phyloP scores from a whole-genome alignment of 768 basidiomycete genomes.

The Leccinellum albellum region DNA sequence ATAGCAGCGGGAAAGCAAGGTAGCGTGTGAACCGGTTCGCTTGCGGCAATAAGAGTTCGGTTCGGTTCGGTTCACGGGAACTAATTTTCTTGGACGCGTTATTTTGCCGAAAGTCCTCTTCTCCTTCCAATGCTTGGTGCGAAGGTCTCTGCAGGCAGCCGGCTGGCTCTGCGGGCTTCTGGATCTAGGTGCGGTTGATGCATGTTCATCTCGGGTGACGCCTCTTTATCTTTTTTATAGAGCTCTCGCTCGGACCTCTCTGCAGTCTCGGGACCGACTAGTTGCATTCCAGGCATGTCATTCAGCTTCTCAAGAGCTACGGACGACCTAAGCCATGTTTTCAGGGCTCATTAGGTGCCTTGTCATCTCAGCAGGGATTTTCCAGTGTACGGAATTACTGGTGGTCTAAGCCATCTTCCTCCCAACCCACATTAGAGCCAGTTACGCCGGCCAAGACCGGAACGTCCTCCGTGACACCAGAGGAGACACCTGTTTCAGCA shows the following conservation, averaged over 20 bases:
- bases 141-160: slow-evolving; percentile 19
- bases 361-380: slow-evolving; percentile 12
- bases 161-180: slow-evolving; percentile 21
- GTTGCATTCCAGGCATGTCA: slow-evolving; percentile 19
- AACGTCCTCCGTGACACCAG: background rate
- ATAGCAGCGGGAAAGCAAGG: slow-evolving; percentile 7
- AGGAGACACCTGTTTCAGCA: background rate
- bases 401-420: slow-evolving; percentile 27
- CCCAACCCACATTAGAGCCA: slow-evolving; percentile 8
- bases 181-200: slow-evolving; percentile 17
- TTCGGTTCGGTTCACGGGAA: slow-evolving; percentile 13
- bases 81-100: slow-evolving; percentile 4
- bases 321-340: slow-evolving; percentile 9
- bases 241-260: slow-evolving; percentile 6
- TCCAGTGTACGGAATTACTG: slow-evolving; percentile 27
- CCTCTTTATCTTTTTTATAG: slow-evolving; percentile 18
- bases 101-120: background rate
- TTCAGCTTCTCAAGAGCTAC: background rate
- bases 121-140: slow-evolving; percentile 18
- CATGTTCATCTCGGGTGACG: background rate
- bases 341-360: background rate
- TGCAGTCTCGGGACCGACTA: slow-evolving; percentile 10
- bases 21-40: slow-evolving; percentile 20
- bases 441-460: background rate
- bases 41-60: background rate